These are phyloP conservation scores for Maudiozyma pseudohumilis DNA, from an alignment of 805 yeast species.

Conservation along the genomic window DNA sequence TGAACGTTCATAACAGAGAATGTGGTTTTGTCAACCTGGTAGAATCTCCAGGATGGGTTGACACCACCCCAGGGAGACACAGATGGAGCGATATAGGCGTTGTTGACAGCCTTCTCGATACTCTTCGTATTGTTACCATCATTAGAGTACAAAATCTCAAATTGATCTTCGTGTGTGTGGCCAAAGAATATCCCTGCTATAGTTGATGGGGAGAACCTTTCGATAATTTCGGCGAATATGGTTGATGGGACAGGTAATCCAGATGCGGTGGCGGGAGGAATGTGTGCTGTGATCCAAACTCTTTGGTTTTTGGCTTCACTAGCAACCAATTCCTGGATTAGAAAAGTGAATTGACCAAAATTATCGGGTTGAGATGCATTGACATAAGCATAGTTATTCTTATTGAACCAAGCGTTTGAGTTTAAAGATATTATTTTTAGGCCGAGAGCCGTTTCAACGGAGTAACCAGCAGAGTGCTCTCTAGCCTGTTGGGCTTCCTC, in stretches of 20 bases:
- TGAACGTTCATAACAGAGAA: not conserved
- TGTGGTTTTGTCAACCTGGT: not conserved
- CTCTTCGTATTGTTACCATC: not conserved
- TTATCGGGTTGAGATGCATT: not conserved
- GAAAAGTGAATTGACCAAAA: not conserved
- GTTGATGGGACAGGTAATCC: not conserved
- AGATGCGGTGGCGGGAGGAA: not conserved
- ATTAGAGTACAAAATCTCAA: not conserved
- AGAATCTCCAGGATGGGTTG: not conserved
- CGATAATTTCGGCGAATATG: not conserved
- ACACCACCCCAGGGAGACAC: not conserved
- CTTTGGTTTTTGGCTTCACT: not conserved
- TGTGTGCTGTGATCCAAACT: not conserved
- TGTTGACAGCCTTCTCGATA: not conserved
- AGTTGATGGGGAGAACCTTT: not conserved
- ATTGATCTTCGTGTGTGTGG: not conserved
- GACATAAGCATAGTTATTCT: not conserved
- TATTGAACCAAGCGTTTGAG: not conserved
- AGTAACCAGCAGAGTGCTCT: not conserved
- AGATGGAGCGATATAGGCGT: not conserved
- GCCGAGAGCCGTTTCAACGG: not conserved
- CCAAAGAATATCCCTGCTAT: not conserved
- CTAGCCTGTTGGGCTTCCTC: not conserved
- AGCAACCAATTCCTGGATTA: not conserved
- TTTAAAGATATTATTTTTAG: not conserved